These are phyloP conservation scores for Hebeloma cylindrosporum DNA, from an alignment of 768 basidiomycete genomes.

Conservation along the genomic window DNA sequence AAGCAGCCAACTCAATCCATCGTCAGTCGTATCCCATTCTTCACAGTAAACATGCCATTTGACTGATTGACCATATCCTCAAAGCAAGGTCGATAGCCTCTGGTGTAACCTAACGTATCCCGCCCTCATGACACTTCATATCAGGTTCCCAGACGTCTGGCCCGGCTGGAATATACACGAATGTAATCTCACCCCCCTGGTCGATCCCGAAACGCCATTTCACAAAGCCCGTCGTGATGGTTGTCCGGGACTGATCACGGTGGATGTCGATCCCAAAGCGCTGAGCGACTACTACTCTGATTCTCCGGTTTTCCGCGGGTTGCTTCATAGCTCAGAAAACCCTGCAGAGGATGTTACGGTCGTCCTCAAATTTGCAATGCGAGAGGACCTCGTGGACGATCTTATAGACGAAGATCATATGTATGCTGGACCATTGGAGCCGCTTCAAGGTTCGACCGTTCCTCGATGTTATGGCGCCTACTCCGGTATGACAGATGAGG, in stretches of 20 bases:
- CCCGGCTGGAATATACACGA: slow-evolving; percentile 36
- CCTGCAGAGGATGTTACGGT: slow-evolving; percentile 12
- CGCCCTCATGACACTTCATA: slow-evolving; percentile 25
- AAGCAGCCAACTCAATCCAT: too few species aligned
- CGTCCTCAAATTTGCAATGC: slow-evolving; percentile 39
- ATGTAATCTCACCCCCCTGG: slow-evolving; percentile 25
- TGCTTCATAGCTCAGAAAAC: slow-evolving; percentile 8
- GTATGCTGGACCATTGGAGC: slow-evolving; percentile 30
- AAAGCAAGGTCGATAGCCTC: too few species aligned
- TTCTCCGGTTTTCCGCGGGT: slow-evolving; percentile 37
- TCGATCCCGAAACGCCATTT: slow-evolving; percentile 9
- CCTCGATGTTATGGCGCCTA: slow-evolving; percentile 38
- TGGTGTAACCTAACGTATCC: too few species aligned
- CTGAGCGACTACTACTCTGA: slow-evolving; percentile 37
- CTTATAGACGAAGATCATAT: slow-evolving; percentile 35
- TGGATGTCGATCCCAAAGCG: slow-evolving; percentile 31
- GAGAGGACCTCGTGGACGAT: slow-evolving; percentile 36
- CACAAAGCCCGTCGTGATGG: slow-evolving; percentile 1
- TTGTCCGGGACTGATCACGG: slow-evolving; percentile 19
- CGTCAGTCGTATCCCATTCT: too few species aligned
- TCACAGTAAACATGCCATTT: too few species aligned
- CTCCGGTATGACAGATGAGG: slow-evolving; percentile 30
- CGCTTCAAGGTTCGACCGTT: slow-evolving; percentile 33
- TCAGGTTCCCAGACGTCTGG: slow-evolving; percentile 36
- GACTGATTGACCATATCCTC: too few species aligned